Evolutionary conservation across 768 basidiomycete genomes (phyloP).

Genomic region (Naganishia vaughanmartiniae): DNA sequence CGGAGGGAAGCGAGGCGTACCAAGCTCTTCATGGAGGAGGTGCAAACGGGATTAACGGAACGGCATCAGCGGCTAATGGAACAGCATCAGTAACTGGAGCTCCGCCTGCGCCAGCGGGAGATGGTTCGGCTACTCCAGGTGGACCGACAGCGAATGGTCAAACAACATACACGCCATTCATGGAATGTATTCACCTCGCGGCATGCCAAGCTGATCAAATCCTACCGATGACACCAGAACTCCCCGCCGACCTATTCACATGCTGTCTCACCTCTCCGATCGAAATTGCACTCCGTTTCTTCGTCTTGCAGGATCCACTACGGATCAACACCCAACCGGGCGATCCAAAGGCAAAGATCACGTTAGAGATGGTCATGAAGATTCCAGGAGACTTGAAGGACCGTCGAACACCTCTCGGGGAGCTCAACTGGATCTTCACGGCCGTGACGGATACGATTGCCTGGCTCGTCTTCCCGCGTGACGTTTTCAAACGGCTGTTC

Average conservation of each 20-base stretch:
- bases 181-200: conserved; percentile 87
- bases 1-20: conserved; percentile 25
- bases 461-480: conserved; percentile 93
- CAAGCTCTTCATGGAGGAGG: conserved; percentile 2
- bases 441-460: conserved; percentile 99
- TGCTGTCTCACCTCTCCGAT: conserved; percentile 97
- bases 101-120: conserved; percentile 55
- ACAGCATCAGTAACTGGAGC: conserved; percentile 49
- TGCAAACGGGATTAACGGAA: conserved; percentile 15
- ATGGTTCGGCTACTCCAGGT: conserved; percentile 1
- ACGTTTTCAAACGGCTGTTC: conserved; percentile 88
- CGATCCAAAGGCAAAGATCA: conserved; percentile 48
- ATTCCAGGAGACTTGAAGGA: conserved; percentile 96
- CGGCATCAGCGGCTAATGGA: conserved; percentile 66
- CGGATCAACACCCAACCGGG: conserved; percentile 66
- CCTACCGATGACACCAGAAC: conserved; percentile 89
- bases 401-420: conserved; percentile 89
- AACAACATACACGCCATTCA: conserved; percentile 59
- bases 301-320: conserved; percentile 77
- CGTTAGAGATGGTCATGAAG: conserved; percentile 87
- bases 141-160: conserved; percentile 21
- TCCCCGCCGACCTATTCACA: conserved; percentile 96
- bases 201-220: conserved; percentile 89
- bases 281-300: conserved; percentile 89
- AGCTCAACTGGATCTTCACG: conserved; percentile 99